Evolutionary conservation across 2,329 filamentous ascomycete species (phyloP), one percentile per base, ranked within the genome.

Genomic region (Diplodia corticola): DNA sequence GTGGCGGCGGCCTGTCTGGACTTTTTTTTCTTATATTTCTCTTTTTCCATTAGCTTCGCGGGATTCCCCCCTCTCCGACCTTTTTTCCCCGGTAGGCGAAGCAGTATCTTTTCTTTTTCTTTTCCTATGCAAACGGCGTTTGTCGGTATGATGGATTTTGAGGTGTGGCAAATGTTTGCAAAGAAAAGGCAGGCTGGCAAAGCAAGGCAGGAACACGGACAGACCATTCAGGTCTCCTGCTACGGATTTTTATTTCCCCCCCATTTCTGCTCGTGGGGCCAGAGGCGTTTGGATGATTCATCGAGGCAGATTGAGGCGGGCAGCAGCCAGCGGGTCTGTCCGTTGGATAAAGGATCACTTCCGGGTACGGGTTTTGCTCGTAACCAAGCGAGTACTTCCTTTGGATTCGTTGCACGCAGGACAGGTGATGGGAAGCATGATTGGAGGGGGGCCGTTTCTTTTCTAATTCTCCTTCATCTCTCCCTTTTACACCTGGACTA

Each of bases 381-480:
- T n/a, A 44, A 49, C 40, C 26, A 17, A 28, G n/a, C 57, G 57
- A 61, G 57, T 49, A 61, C 24, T 33, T 44, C 57, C 15, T 61
- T 61, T 61, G 57, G 57, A 61, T 61, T 61, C 22, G n/a, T n/a
- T 28, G 28, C 30, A 44, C n/a, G n/a, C n/a, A n/a, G 57, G 57
- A 35, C 57, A 35, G 57, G 40, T 61, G 57, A 61, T n/a, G 57
- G 49, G 57, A 61, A 61, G 57, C 40, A 61, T 50, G 57, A 61
- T 40, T 10, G 44, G 57, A n/a, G n/a, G 40, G 40, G 20, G 48
- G 44, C 24, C 46, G 6, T 37, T 13, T 49, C 3, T 28, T 57
- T 53, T 33, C 26, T 26, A 28, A 26, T 44, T 12, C 26, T 60
- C 17, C 20, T 28, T 49, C 10, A 33, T 33, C 49, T 61, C 28